Percentiles rank a stretch among this genome's conserved stretches.
phyloP scores from a whole-genome alignment of 164 flowering plant species.

The Vitis amurensis region DNA sequence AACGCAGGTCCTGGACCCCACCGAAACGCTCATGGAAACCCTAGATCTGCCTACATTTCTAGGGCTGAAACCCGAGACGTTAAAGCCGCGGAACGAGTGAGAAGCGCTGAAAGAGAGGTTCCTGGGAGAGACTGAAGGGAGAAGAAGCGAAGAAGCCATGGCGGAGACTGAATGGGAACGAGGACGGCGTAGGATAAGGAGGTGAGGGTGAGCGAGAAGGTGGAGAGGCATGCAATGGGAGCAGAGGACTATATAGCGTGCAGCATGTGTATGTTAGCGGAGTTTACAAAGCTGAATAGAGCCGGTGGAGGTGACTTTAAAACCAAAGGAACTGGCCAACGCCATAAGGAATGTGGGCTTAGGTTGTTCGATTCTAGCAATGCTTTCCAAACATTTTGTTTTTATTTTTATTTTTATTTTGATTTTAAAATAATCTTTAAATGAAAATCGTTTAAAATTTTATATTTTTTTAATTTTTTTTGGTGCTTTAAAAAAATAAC shows the following conservation, averaged over 20 bases:
- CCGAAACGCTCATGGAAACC: constrained; percentile 71
- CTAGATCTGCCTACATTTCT: constrained; percentile 48
- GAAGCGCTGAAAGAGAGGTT: constrained; percentile 18
- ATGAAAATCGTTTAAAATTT: no score
- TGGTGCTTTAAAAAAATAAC: no score
- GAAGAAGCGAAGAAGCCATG: constrained; percentile 44
- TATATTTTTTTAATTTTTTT: no score
- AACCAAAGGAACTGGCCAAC: constrained; percentile 11
- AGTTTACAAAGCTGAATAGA: constrained; percentile 24
- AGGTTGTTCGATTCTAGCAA: background rate
- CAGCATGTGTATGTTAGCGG: constrained; percentile 22
- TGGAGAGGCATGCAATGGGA: constrained; percentile 6
- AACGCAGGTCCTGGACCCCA: constrained; percentile 51
- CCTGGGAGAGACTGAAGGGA: constrained; percentile 44
- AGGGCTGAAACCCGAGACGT: constrained; percentile 20
- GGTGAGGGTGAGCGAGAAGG: constrained; percentile 11
- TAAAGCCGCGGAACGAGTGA: constrained; percentile 21
- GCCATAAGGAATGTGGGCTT: background rate
- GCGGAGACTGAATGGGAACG: constrained; percentile 11
- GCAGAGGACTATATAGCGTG: constrained; percentile 1
- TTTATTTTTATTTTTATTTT: no score
- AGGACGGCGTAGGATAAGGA: background rate
- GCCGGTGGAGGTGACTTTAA: constrained; percentile 14
- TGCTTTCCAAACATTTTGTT: no score
- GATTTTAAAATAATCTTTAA: no score